Conservation (phyloP, 768 basidiomycete species). For the Cubamyces lactineus region DNA sequence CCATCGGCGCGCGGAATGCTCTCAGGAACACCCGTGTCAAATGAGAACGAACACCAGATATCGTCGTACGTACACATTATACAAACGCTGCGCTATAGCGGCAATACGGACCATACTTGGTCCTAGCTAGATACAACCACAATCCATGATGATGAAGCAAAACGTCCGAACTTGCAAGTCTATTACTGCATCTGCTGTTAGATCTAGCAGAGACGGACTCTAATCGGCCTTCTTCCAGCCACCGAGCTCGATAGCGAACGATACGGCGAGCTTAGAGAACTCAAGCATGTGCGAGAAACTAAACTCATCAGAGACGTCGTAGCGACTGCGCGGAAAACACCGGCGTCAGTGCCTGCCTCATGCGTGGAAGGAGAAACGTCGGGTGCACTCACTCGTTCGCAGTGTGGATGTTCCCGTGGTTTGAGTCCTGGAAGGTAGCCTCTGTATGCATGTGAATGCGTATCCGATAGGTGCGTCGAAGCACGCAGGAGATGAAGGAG, state of each 20-base stretch:
- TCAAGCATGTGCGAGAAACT: constrained; percentile 86
- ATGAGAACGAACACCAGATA: constrained; percentile 23
- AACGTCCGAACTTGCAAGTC: neutral
- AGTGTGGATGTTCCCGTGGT: constrained; percentile 78
- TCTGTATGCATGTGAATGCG: constrained; percentile 41
- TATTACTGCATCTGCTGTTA: neutral
- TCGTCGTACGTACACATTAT: constrained; percentile 26
- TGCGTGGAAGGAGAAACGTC: constrained; percentile 12
- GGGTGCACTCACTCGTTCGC: constrained; percentile 67
- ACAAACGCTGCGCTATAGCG: constrained; percentile 21
- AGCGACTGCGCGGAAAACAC: constrained; percentile 54
- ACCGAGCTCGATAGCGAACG: constrained; percentile 54
- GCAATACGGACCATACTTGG: constrained; percentile 18
- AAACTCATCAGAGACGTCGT: constrained; percentile 86
- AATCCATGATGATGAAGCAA: neutral
- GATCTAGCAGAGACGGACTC: neutral
- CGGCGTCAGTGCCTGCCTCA: constrained; percentile 14
- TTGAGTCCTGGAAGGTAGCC: constrained; percentile 74
- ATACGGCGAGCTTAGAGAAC: constrained; percentile 59
- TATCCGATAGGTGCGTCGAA: constrained; percentile 12
- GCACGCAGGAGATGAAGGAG: constrained; percentile 5
- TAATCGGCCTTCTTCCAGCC: constrained; percentile 42
- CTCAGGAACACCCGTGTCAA: constrained; percentile 22
- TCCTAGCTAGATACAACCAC: constrained; percentile 2
- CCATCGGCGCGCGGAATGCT: constrained; percentile 19